Evolutionary conservation across 169 alveolate species (phyloP).

Genomic region (Eimeria necatrix): DNA sequence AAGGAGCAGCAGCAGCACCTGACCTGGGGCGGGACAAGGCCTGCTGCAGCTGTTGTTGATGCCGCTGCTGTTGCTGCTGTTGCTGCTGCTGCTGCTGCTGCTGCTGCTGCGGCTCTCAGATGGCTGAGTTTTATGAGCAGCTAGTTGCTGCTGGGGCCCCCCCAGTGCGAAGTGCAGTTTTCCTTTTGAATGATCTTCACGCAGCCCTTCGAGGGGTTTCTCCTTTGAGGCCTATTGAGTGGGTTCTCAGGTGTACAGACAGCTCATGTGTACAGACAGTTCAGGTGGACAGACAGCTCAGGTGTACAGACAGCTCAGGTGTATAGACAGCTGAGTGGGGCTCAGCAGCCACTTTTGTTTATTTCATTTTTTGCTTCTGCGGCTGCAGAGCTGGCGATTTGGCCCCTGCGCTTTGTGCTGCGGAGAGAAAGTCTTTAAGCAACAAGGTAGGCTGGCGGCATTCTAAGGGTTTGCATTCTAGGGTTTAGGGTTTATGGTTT

Average conservation of each 20-base stretch:
- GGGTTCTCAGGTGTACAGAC: constrained; percentile 8
- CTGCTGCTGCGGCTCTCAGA: background rate
- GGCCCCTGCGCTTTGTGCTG: background rate
- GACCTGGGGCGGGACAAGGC: background rate
- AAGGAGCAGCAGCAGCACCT: background rate
- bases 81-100: constrained; percentile 15
- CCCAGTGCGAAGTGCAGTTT: background rate
- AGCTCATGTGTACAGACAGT: background rate
- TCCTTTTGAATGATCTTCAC: background rate
- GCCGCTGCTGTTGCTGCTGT: background rate
- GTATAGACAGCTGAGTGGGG: background rate
- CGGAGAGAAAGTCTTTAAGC: background rate
- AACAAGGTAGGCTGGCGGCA: background rate
- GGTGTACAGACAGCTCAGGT: background rate
- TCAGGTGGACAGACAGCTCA: background rate
- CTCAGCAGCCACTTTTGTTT: background rate
- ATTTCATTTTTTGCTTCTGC: background rate
- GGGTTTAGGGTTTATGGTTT: constrained; percentile 1
- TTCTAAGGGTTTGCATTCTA: background rate
- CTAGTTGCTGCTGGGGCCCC: constrained; percentile 20
- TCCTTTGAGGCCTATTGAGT: background rate
- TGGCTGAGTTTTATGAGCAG: background rate
- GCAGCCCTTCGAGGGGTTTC: background rate
- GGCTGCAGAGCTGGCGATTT: background rate
- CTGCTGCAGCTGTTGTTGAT: background rate